Evolutionary conservation across 139 green algal genomes (phyloP), one percentile per base, ranked within the genome.

Genomic region (Coelastrella sp.): DNA sequence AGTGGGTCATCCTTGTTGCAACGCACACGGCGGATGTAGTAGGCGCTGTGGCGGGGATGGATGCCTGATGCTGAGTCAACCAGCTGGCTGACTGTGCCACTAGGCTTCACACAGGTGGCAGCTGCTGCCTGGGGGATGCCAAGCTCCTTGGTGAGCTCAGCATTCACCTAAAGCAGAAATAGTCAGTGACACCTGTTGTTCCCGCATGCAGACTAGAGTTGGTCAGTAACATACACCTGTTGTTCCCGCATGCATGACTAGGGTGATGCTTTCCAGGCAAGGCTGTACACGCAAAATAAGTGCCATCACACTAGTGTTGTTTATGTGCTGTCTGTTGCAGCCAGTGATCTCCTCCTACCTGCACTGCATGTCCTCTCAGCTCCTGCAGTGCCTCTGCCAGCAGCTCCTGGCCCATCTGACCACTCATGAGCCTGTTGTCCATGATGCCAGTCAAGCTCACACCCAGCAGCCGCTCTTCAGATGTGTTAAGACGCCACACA

Each of bases 401-500:
- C 49, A 68, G 7, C 20, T 86, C 76, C 6, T 17, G 7, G 59
- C 92, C 92, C 82, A 87, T 78, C 60, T 84, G 86, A 7, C 92
- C 92, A 56, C 68, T 90, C 7, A 90, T 92, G 72, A 93, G 76
- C 6, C 60, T 78, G 87, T 92, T 93, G 92, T 94, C 92, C 92
- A 94, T 94, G 90, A 94, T 94, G 74, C 92, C 92, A 15, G 92
- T 94, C 17, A 94, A 78, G 56, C 78, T 90, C 20, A 94, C 92
- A 12, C 92, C 92, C 85, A 94, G 92, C 86, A 94, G 90, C 24
- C 92, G 87, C 92, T 94, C 92, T 70, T 88, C 80, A 61, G 87
- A 17, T 7, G 92, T 94, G 89, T 94, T 94, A n/a, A 17, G n/a
- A 11, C 90, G 74, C 92, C 92, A 94, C 14, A 93, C 22, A 56